These are phyloP conservation scores for Ploettnerulaceae sp. DNA, from an alignment of 2,329 filamentous ascomycete genomes.

Conservation along the genomic window DNA sequence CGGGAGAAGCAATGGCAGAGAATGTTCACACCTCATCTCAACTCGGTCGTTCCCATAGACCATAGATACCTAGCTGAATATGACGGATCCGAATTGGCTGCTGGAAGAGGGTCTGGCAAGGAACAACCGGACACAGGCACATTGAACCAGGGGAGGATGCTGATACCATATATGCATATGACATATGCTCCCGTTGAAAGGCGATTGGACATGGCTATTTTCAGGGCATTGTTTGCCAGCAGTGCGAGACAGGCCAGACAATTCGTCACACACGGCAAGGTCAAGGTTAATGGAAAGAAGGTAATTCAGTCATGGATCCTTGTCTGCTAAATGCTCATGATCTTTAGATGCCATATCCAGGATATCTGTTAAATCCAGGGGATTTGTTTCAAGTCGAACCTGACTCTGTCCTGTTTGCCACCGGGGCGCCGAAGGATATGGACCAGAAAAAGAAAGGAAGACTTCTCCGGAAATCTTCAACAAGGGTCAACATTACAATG, in stretches of 20 bases:
- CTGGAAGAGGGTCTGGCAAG: slow-evolving; percentile 73
- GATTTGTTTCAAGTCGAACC: slow-evolving; percentile 97
- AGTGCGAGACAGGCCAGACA: slow-evolving; percentile 89
- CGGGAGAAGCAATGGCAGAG: slow-evolving; percentile 89
- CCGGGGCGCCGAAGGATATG: slow-evolving; percentile 63
- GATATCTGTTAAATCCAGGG: slow-evolving; percentile 91
- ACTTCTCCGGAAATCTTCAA: slow-evolving; percentile 11
- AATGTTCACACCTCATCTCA: slow-evolving; percentile 80
- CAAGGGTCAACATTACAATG: slow-evolving; percentile 18
- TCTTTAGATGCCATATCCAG: slow-evolving; percentile 80
- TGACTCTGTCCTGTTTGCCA: slow-evolving; percentile 82
- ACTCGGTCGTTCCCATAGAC: slow-evolving; percentile 82
- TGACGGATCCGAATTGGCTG: slow-evolving; percentile 79
- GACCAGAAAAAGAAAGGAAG: slow-evolving; percentile 25
- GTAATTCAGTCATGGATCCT: slow-evolving; percentile 42
- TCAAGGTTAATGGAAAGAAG: slow-evolving; percentile 95
- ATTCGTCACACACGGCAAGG: slow-evolving; percentile 86
- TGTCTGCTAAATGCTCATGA: not conserved
- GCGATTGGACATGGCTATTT: slow-evolving; percentile 89
- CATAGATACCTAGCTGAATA: slow-evolving; percentile 69
- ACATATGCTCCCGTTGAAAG: slow-evolving; percentile 87
- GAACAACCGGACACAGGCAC: slow-evolving; percentile 33
- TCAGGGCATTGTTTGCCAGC: slow-evolving; percentile 88
- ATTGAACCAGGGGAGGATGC: slow-evolving; percentile 44
- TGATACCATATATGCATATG: slow-evolving; percentile 94